Conservation (phyloP, 495 filamentous ascomycete genomes). For the Lasiosphaeria ovina region DNA sequence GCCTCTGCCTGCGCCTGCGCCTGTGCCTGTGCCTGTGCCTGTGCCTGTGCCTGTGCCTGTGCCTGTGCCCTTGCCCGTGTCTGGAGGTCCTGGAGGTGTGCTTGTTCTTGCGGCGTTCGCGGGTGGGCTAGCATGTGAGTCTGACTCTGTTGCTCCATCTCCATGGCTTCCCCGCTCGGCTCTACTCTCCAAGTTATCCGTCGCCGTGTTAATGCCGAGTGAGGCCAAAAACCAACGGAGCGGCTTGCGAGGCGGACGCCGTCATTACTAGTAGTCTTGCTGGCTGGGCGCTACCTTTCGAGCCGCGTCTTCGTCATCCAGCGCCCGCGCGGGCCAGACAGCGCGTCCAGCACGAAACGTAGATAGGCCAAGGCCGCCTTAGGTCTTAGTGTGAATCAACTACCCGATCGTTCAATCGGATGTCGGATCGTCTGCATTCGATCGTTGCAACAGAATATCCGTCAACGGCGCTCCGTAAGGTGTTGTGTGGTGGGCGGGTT, state of each 20-base stretch:
- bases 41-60: slow-evolving; percentile 14
- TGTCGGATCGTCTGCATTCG: too few relatives aligned
- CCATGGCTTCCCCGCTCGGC: background rate
- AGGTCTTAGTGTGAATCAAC: too few relatives aligned
- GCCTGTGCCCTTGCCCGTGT: slow-evolving; percentile 15
- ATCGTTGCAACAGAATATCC: too few relatives aligned
- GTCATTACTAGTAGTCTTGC: slow-evolving; percentile 21
- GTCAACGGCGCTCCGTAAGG: too few relatives aligned
- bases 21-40: background rate
- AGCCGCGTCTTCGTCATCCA: background rate
- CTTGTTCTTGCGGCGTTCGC: slow-evolving; percentile 14
- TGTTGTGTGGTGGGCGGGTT: too few relatives aligned
- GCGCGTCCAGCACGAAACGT: too few relatives aligned
- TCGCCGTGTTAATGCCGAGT: background rate
- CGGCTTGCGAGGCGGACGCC: slow-evolving; percentile 14
- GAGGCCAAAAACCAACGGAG: slow-evolving; percentile 12
- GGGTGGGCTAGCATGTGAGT: slow-evolving; percentile 37
- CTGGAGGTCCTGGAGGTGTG: background rate
- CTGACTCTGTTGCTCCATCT: slow-evolving; percentile 19
- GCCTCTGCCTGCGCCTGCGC: background rate
- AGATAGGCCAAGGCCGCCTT: too few relatives aligned
- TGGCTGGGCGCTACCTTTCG: background rate
- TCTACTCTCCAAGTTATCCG: background rate
- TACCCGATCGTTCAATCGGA: too few relatives aligned
- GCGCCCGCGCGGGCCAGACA: too few relatives aligned